Evolutionary conservation across 805 yeast genomes (phyloP).

Genomic region (Metschnikowia cerradonensis): DNA sequence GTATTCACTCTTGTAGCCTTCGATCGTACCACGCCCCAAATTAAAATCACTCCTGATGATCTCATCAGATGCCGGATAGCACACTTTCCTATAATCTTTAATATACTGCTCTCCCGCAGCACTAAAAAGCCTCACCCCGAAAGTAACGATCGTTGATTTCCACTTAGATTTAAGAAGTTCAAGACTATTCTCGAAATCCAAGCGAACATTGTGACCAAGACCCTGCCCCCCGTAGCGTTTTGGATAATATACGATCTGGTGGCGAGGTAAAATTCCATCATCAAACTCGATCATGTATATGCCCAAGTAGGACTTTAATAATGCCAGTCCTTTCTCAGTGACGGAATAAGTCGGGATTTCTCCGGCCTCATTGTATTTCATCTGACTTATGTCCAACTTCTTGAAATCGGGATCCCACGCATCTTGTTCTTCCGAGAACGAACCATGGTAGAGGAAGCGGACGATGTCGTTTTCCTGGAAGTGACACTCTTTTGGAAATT

Average conservation of each 20-base stretch:
- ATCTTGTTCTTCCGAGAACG: slow-evolving; percentile 71
- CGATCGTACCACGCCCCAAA: slow-evolving; percentile 34
- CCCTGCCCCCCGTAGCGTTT: slow-evolving; percentile 55
- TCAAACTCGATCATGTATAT: slow-evolving; percentile 72
- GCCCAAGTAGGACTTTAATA: slow-evolving; percentile 58
- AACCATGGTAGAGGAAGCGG: slow-evolving; percentile 76
- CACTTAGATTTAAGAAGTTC: slow-evolving; percentile 26
- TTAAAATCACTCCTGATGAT: slow-evolving; percentile 38
- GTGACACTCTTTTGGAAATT: slow-evolving; percentile 61
- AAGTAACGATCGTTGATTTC: slow-evolving; percentile 25
- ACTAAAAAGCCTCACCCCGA: slow-evolving; percentile 52
- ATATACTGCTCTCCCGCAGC: slow-evolving; percentile 61
- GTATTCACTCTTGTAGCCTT: slow-evolving; percentile 36
- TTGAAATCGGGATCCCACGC: slow-evolving; percentile 39
- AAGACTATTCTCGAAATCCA: slow-evolving; percentile 45
- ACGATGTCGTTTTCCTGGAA: slow-evolving; percentile 84
- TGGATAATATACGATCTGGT: slow-evolving; percentile 61
- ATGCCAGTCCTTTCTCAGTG: slow-evolving; percentile 20
- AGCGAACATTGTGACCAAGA: slow-evolving; percentile 46
- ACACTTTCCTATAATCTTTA: slow-evolving; percentile 40
- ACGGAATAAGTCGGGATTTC: slow-evolving; percentile 23
- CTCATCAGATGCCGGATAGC: slow-evolving; percentile 16
- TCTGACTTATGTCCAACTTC: slow-evolving; percentile 32
- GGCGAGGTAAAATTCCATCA: slow-evolving; percentile 51
- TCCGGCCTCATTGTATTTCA: slow-evolving; percentile 9